A percentile compares a stretch with the other conserved stretches of the same genome.
Evolutionary conservation across 441 rosid species (phyloP).

Genomic region (Brassica balearica): DNA sequence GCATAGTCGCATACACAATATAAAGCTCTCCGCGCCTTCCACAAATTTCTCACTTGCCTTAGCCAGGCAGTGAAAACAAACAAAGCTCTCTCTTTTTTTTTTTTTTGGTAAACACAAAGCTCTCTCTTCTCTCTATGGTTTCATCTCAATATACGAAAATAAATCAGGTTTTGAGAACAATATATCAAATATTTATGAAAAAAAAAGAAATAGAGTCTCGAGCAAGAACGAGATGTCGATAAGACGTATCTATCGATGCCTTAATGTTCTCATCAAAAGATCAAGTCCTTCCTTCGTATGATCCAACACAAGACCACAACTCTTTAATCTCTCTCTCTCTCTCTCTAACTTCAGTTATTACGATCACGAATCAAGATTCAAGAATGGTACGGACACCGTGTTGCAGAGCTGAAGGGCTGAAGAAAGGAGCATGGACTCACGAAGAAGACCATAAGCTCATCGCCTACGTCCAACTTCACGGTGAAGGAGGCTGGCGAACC

Average conservation of each 20-base stretch:
- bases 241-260: constrained; percentile 35
- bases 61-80: constrained; percentile 20
- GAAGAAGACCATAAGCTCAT: constrained; percentile 62
- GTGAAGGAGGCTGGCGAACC: constrained; percentile 60
- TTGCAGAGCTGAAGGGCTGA: constrained; percentile 51
- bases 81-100: constrained; percentile 14
- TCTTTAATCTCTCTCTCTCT: neutral
- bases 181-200: neutral
- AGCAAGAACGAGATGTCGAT: constrained; percentile 18
- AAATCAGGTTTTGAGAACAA: neutral
- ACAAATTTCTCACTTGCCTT: constrained; percentile 20
- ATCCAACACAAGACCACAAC: constrained; percentile 1
- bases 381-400: constrained; percentile 58
- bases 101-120: neutral
- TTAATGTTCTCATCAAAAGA: constrained; percentile 38
- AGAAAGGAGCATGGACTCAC: constrained; percentile 64
- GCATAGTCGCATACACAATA: neutral
- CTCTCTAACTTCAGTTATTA: neutral
- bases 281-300: constrained; percentile 15
- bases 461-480: constrained; percentile 47
- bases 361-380: constrained; percentile 27
- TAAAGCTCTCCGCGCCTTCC: neutral
- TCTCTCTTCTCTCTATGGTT: constrained; percentile 20
- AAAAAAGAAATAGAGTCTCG: constrained; percentile 14
- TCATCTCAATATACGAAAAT: neutral